Evolutionary conservation across 2,329 filamentous ascomycete genomes (phyloP), one percentile per base, ranked within the genome.

Genomic region (Exophiala bonariae): DNA sequence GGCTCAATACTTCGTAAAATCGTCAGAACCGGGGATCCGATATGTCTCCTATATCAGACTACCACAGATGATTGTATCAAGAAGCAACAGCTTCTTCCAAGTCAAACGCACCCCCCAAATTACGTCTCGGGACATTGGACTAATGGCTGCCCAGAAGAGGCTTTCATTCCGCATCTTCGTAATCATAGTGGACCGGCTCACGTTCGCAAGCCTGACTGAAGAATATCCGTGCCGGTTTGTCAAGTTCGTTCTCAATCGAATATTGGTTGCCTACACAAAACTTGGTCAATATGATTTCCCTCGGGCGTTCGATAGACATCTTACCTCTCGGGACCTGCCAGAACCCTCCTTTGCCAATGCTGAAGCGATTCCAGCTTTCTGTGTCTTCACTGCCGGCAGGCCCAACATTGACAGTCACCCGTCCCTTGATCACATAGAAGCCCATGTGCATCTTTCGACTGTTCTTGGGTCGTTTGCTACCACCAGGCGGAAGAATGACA

Each of bases 391-490:
- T 68, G 5, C 66, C 67, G 10, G 72, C 87, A 81, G 56, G 86
- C 82, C 60, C 60, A 38, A 95, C 80, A 20, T 82, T 86, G 16
- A 96, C 91, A 56, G 83, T 76, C 16, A 96, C 89, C 55, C 86
- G 83, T 17, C 93, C 93, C 35, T 81, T 79, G 59, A 89, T 85
- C 22, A 99, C 86, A 60, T 95, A 96, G 67, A 97, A 97, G 1
- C 87, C 85, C 86, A 99, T 93, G 64, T 96, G 90, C 89, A 96
- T 97, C 72, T 87, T 91, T 54, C 92, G 80, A 28, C 87, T 87
- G 68, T 96, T 97, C 77, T 97, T 97, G 39, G 85, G 81, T 58
- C 85, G 82, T 75, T 99, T 99, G 63, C 87, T 82, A 23, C 87
- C 83, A 2, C 86, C 85, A 0, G 89, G 85, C 4, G 89, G 88